Evolutionary conservation across 2,329 filamentous ascomycete species (phyloP).

Genomic region (Arthrinium phaeospermum): DNA sequence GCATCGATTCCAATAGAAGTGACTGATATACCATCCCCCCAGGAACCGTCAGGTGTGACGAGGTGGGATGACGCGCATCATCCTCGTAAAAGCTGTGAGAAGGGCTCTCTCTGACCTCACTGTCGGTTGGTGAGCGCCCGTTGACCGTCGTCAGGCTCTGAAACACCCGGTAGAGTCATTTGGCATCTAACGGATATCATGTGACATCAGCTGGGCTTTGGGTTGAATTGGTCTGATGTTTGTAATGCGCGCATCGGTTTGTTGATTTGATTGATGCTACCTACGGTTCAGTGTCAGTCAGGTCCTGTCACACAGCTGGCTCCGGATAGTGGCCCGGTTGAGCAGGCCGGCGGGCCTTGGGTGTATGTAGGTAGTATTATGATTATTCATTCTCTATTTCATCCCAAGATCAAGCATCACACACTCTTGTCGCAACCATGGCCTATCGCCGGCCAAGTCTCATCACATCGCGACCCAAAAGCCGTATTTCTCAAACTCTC

Average conservation of each 20-base stretch:
- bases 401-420: background rate
- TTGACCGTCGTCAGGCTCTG: constrained; percentile 14
- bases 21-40: constrained; percentile 10
- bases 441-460: constrained; percentile 13
- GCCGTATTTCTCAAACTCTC: background rate
- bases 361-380: background rate
- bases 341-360: background rate
- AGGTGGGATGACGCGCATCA: constrained; percentile 15
- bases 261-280: constrained; percentile 1
- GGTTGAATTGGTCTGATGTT: constrained; percentile 12
- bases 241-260: constrained; percentile 7
- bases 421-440: background rate
- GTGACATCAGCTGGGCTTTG: constrained; percentile 14
- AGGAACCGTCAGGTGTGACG: constrained; percentile 12
- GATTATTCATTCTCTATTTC: constrained; percentile 16
- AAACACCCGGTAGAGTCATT: constrained; percentile 3
- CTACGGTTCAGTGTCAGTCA: background rate
- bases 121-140: background rate
- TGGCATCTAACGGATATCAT: constrained; percentile 4
- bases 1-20: background rate
- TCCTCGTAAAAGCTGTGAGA: constrained; percentile 15
- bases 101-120: background rate
- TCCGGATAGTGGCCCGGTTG: background rate
- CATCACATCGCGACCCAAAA: constrained; percentile 14
- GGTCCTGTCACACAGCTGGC: constrained; percentile 6